These are phyloP conservation scores for Rhododendron ferrugineum DNA, from an alignment of 148 eudicot genomes.

Conservation along the genomic window DNA sequence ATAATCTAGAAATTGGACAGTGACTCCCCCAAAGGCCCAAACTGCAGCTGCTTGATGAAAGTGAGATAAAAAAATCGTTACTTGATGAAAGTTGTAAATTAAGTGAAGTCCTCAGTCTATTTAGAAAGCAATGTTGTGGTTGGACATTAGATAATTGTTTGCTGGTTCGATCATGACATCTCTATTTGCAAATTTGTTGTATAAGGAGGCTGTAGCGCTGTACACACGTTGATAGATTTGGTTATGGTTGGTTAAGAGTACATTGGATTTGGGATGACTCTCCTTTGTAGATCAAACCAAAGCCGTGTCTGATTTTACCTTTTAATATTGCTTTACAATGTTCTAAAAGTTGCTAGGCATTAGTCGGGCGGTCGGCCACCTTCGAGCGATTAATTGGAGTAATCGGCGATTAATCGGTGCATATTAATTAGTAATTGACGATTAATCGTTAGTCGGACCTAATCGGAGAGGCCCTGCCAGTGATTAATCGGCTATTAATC, in stretches of 20 bases:
- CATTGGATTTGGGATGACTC: not conserved
- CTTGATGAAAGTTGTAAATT: not conserved
- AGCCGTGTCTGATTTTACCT: not conserved
- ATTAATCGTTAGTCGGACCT: too few species aligned
- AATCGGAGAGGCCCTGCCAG: too few species aligned
- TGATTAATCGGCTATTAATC: too few species aligned
- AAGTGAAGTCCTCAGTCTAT: not conserved
- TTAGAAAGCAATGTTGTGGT: not conserved
- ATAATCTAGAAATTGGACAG: too few species aligned
- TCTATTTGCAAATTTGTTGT: not conserved
- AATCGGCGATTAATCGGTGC: too few species aligned
- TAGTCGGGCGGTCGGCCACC: too few species aligned
- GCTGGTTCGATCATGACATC: not conserved
- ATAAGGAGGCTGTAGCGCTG: not conserved
- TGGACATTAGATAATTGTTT: not conserved
- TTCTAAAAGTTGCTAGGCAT: too few species aligned
- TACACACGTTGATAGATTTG: not conserved
- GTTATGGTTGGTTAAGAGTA: not conserved
- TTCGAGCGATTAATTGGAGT: too few species aligned
- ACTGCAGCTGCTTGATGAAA: not conserved
- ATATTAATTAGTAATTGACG: too few species aligned
- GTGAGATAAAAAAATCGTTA: not conserved
- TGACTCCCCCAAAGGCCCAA: too few species aligned
- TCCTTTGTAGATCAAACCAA: not conserved
- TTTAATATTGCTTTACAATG: not conserved